A percentile compares a stretch with the other conserved stretches of the same genome.
Evolutionary conservation across 805 yeast species (phyloP).

Genomic region (Debaryomyces castellii): DNA sequence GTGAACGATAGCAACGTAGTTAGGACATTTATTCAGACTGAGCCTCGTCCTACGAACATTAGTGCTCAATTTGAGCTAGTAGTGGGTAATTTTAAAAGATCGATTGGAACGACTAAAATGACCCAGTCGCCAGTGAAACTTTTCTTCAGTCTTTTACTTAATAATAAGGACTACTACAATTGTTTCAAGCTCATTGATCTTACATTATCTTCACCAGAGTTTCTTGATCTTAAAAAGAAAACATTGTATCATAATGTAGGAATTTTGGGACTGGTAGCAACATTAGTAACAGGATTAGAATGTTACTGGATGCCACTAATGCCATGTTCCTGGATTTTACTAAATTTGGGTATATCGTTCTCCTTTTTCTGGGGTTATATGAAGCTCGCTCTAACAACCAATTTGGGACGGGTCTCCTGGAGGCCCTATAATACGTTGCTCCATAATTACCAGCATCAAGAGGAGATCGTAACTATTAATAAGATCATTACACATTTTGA

Average conservation of each 20-base stretch:
- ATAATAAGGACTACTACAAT: constrained; percentile 26
- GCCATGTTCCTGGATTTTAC: constrained; percentile 11
- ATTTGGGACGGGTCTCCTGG: constrained; percentile 36
- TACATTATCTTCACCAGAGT: constrained; percentile 16
- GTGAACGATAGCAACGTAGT: constrained; percentile 5
- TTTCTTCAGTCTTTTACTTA: constrained; percentile 18
- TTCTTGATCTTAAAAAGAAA: constrained; percentile 13
- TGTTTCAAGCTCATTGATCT: constrained; percentile 27
- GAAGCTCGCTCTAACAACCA: constrained; percentile 8
- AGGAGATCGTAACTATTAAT: constrained; percentile 31
- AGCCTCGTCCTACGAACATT: constrained; percentile 17
- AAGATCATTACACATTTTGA: constrained; percentile 40
- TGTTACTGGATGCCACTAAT: constrained; percentile 13
- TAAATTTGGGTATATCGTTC: constrained; percentile 5
- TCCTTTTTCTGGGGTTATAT: constrained; percentile 6
- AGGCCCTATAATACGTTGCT: constrained; percentile 28
- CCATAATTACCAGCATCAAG: constrained; percentile 26
- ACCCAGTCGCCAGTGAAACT: constrained; percentile 9
- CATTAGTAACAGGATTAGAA: constrained; percentile 19
- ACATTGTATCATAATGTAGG: neutral
- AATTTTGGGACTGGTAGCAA: neutral
- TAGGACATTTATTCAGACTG: constrained; percentile 15
- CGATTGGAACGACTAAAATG: neutral
- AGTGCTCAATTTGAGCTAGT: constrained; percentile 10
- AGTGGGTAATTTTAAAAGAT: constrained; percentile 5